These are phyloP conservation scores for Tolypocladium nubicola DNA, from an alignment of 2,329 filamentous ascomycete species.

Conservation along the genomic window DNA sequence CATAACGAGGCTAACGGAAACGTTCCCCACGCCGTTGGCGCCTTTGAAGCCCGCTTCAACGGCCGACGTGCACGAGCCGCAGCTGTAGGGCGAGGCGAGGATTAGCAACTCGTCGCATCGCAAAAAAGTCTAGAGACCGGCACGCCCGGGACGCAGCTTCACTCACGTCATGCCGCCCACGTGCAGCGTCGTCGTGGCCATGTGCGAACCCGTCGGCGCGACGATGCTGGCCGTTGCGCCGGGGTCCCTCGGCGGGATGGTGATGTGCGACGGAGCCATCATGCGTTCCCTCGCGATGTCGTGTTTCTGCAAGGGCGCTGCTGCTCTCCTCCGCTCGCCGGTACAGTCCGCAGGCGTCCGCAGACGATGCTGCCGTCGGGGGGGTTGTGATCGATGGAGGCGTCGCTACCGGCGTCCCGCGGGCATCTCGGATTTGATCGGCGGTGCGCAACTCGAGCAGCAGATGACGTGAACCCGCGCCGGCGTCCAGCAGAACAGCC, in stretches of 20 bases:
- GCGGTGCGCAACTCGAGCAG: not conserved
- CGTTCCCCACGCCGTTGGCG: slow-evolving; percentile 69
- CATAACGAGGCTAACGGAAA: slow-evolving; percentile 90
- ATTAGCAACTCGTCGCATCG: slow-evolving; percentile 14
- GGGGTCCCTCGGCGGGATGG: slow-evolving; percentile 32
- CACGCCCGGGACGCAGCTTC: not conserved
- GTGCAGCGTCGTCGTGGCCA: slow-evolving; percentile 84
- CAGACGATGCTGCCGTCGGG: not conserved
- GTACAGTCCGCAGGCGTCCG: not conserved
- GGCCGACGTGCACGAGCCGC: slow-evolving; percentile 90
- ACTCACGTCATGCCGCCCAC: slow-evolving; percentile 78
- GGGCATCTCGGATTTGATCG: not conserved
- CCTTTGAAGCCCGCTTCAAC: slow-evolving; percentile 84
- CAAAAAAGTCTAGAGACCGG: not conserved
- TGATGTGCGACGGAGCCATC: slow-evolving; percentile 43
- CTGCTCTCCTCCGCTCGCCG: not conserved
- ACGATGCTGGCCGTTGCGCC: slow-evolving; percentile 10
- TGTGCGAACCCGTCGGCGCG: slow-evolving; percentile 39
- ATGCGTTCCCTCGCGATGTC: not conserved
- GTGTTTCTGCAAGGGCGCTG: not conserved
- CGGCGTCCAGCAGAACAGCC: not conserved
- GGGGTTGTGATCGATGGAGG: not conserved
- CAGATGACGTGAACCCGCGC: not conserved
- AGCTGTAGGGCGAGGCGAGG: slow-evolving; percentile 44
- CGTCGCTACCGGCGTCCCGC: not conserved